Base-by-base conservation (phyloP, 1,284 basidiomycete species). In the Anthracocystis walkeri region DNA sequence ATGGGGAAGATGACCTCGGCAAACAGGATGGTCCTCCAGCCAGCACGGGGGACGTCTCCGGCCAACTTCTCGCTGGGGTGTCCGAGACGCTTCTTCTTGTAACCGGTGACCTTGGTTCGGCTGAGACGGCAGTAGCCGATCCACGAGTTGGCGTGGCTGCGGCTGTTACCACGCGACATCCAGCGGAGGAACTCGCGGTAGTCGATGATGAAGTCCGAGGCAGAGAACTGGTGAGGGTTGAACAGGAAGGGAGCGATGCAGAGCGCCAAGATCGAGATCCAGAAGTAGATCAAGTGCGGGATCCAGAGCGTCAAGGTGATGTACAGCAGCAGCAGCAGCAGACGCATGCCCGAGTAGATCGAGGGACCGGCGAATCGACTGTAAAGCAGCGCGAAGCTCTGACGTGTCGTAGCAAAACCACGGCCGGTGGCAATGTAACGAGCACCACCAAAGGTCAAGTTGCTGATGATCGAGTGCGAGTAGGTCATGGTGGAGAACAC, bases 21-120 rank as follows among this genome's bases (percentile, higher is more conserved):
- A 49, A 82, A 77, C 18, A 84, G 45, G 56, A 85, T 84, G 21
- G 83, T 84, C 58, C 82, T 77, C 82, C 79, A 83, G 38, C 83
- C 80, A 18, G 83, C 82, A 57, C 83, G 81, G 12, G 82, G 82
- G 14, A 85, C 78, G 46, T 85, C 83, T 49, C 78, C 81, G 2
- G 83, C 78, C 44, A 85, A 77, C 80, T 84, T 84, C 69, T 85
- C 83, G 56, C 77, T 80, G n/a, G 83, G 83, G 67, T 85, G 83
- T 25, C 83, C 83, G n/a, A 85, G 74, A 57, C 83, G 82, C 79
- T 84, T 85, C 77, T 82, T 82, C 81, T 85, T 85, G 82, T 82
- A 85, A 40, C 83, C 83, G 20, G 82, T 85, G 38, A 85, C 79
- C 65, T 84, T 84, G 58, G 83, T 85, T 44, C 83, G 77, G 60